Conservation (phyloP, 2,329 filamentous ascomycete species). For the Neonectria neomacrospora region DNA sequence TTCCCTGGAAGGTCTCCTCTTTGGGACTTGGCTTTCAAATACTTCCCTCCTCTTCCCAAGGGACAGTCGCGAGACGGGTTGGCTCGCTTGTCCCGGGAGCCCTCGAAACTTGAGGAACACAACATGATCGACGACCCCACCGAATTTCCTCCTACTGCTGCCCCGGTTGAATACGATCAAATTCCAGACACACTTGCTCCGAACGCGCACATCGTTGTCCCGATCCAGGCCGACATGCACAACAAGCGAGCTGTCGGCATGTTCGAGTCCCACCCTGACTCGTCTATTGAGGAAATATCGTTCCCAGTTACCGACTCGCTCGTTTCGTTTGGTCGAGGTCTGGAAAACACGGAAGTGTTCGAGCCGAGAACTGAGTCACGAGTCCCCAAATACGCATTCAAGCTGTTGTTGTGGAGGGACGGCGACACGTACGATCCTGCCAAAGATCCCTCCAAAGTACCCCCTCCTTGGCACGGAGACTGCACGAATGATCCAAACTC, state of each 20-base stretch:
- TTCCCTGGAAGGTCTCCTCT: conserved; percentile 61
- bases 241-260: conserved; percentile 67
- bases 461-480: conserved; percentile 57
- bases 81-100: conserved; percentile 26
- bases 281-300: conserved; percentile 70
- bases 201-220: conserved; percentile 51
- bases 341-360: conserved; percentile 75
- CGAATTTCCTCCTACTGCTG: conserved; percentile 49
- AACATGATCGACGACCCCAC: conserved; percentile 41
- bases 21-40: conserved; percentile 68
- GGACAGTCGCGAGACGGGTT: conserved; percentile 28
- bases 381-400: conserved; percentile 85
- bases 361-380: conserved; percentile 70
- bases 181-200: conserved; percentile 52
- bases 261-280: conserved; percentile 73
- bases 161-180: conserved; percentile 41
- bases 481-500: conserved; percentile 58
- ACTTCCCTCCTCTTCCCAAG: conserved; percentile 61
- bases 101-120: conserved; percentile 40
- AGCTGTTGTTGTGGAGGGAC: conserved; percentile 78
- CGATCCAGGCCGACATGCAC: conserved; percentile 46
- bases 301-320: conserved; percentile 74
- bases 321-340: conserved; percentile 81
- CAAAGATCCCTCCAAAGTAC: conserved; percentile 64
- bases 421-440: conserved; percentile 72